Evolutionary conservation across 73 alveolate genomes (phyloP).

Genomic region (Strombidium stylifer): DNA sequence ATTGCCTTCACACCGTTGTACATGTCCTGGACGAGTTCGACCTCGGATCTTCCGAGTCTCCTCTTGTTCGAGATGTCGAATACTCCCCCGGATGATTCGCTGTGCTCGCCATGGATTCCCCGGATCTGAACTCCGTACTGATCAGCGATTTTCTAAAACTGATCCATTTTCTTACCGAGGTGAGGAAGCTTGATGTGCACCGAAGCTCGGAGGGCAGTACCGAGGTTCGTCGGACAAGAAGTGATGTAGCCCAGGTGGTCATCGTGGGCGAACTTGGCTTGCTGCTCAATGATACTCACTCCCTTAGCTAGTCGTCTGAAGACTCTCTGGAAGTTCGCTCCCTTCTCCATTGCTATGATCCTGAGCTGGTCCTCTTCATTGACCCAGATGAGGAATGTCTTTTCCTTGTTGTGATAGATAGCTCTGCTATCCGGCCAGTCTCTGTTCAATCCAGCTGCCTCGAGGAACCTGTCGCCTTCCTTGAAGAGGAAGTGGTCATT

Average conservation of each 20-base stretch:
- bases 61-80: constrained; percentile 44
- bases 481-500: constrained; percentile 49
- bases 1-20: constrained; percentile 42
- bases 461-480: constrained; percentile 41
- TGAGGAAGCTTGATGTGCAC: constrained; percentile 40
- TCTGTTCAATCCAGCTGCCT: constrained; percentile 33
- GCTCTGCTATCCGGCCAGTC: constrained; percentile 17
- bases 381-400: constrained; percentile 35
- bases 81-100: constrained; percentile 29
- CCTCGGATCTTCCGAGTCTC: constrained; percentile 48
- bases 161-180: constrained; percentile 11
- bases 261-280: constrained; percentile 37
- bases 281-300: constrained; percentile 7
- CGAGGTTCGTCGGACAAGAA: constrained; percentile 40
- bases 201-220: constrained; percentile 47
- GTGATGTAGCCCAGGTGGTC: constrained; percentile 51
- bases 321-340: too few species aligned
- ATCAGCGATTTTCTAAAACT: constrained; percentile 39
- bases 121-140: constrained; percentile 43
- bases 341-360: too few species aligned
- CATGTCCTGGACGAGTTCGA: constrained; percentile 47
- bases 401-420: neutral
- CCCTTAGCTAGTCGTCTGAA: too few species aligned
- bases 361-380: constrained; percentile 48
- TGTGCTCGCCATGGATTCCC: constrained; percentile 56